Evolutionary conservation across 2,329 filamentous ascomycete genomes (phyloP), one percentile per base, ranked within the genome.

Genomic region (Coniochaeta prunicola): DNA sequence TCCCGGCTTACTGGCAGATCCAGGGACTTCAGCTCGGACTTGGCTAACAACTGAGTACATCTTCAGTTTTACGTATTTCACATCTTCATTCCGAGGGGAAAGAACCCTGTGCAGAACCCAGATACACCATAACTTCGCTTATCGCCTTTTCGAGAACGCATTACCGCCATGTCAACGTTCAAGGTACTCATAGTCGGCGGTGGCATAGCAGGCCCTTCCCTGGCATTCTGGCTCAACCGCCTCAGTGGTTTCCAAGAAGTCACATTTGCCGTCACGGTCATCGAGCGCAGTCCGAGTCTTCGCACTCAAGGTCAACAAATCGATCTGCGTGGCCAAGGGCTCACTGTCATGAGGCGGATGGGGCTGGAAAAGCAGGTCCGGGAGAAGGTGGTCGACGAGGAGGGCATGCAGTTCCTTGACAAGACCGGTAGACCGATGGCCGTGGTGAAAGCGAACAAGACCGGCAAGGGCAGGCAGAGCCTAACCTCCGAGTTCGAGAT

Each of bases 401-500:
- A 69, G 45, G 84, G 83, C 4, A 28, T 81, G 1, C 64, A 72
- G 33, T 63, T 82, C 19, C 73, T 84, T 28, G 73, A 83, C 64
- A 59, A 61, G 0, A 59, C 67, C 0, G 76, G 77, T 58, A 67
- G 64, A 0, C 57, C 64, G 2, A 67, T 69, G 45, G 81, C 76
- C n/a, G 69, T 67, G 4, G 71, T 81, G 50, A 64, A 65, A 24
- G 69, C 70, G 34, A 75, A 76, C 62, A 70, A 71, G 56, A 68
- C 75, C 0, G 77, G 76, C 3, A 69, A 73, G 57, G 75, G 76
- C 0, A 64, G 63, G 33, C 78, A 81, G 64, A 70, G 69, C 9
- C 67, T 83, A 28, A 81, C 79, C 0, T 78, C 76, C 60, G 83
- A 87, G 59, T 84, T 76, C 60, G 84, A 87, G 70, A 80, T 87